phyloP scores from a whole-genome alignment of 441 rosid genomes.

The Breynia disticha region DNA sequence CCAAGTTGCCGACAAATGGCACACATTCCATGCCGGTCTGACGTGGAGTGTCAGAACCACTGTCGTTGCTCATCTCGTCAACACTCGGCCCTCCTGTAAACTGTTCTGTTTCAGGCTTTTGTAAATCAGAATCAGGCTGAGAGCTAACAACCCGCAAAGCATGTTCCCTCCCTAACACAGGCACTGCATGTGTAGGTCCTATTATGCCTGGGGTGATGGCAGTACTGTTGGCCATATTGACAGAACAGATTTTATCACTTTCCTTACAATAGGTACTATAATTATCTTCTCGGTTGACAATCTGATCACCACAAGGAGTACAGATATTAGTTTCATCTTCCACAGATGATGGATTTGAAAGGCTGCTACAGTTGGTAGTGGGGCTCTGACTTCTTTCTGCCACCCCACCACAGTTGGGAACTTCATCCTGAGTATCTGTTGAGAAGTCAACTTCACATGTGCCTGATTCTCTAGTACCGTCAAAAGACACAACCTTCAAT shows the following conservation, averaged over 20 bases:
- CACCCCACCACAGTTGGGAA: conserved; percentile 22
- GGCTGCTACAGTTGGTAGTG: conserved; percentile 62
- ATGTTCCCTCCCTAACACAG: conserved; percentile 28
- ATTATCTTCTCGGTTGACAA: conserved; percentile 38
- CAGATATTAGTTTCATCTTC: conserved; percentile 75
- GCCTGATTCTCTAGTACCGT: conserved; percentile 36
- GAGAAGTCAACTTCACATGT: conserved; percentile 44
- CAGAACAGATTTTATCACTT: conserved; percentile 31
- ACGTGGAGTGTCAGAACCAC: conserved; percentile 30
- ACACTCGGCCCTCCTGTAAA: conserved; percentile 20
- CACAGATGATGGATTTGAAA: conserved; percentile 71
- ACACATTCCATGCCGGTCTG: conserved; percentile 33
- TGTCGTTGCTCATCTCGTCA: conserved; percentile 34
- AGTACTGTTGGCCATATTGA: conserved; percentile 22
- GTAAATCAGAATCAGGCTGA: conserved; percentile 21
- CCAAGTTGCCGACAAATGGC: conserved; percentile 31
- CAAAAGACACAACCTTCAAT: conserved; percentile 46
- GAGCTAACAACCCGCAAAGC: conserved; percentile 17
- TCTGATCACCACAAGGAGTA: conserved; percentile 28
- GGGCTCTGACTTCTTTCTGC: conserved; percentile 80
- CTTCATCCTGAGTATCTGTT: conserved; percentile 36
- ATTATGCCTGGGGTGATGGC: conserved; percentile 19
- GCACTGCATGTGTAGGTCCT: conserved; percentile 21
- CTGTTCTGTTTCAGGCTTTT: conserved; percentile 28
- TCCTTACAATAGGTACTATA: conserved; percentile 28